Conservation (phyloP, 257 asterid species). For the Schizonepeta tenuifolia region DNA sequence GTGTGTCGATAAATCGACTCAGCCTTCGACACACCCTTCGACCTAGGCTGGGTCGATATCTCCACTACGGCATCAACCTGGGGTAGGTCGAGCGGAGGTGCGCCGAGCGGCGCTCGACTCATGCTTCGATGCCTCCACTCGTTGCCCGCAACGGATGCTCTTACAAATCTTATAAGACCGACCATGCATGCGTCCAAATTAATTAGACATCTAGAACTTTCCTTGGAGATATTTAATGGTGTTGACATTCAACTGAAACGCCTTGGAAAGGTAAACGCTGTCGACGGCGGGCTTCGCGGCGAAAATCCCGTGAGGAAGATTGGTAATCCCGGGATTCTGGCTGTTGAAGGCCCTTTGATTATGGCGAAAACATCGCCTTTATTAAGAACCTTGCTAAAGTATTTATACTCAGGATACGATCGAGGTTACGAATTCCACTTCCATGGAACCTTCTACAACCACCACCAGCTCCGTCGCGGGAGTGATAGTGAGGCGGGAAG, state of each 20-base stretch:
- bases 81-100: too few relatives aligned
- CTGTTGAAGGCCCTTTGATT: constrained; percentile 24
- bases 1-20: too few relatives aligned
- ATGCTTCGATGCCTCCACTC: too few relatives aligned
- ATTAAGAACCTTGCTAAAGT: constrained; percentile 5
- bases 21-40: too few relatives aligned
- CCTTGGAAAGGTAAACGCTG: not conserved
- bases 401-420: constrained; percentile 19
- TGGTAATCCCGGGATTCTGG: constrained; percentile 16
- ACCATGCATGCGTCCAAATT: too few relatives aligned
- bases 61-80: too few relatives aligned
- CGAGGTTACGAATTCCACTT: constrained; percentile 31
- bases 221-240: not conserved
- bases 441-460: constrained; percentile 28
- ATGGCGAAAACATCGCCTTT: constrained; percentile 36
- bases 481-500: constrained; percentile 37
- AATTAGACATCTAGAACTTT: constrained; percentile 33
- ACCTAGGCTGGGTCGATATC: too few relatives aligned
- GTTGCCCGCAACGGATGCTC: too few relatives aligned
- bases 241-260: constrained; percentile 12
- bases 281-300: not conserved
- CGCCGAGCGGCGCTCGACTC: too few relatives aligned
- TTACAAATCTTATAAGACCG: too few relatives aligned
- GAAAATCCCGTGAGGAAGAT: not conserved
- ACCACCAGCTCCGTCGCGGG: constrained; percentile 29